These are phyloP conservation scores for Endothia cerciana DNA, from an alignment of 2,329 filamentous ascomycete species.

Conservation along the genomic window DNA sequence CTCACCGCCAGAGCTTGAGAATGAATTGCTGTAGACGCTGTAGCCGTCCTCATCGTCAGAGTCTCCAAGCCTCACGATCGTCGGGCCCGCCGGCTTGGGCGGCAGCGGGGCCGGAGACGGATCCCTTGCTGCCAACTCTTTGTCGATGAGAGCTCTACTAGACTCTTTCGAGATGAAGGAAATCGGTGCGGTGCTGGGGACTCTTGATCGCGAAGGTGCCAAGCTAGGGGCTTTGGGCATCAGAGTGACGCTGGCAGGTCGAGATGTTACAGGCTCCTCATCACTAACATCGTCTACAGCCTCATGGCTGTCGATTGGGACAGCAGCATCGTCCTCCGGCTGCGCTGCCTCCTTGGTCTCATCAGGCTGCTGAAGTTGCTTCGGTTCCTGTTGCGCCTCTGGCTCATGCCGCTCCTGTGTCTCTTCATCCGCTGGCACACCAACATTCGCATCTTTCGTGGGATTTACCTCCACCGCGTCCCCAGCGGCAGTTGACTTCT, in stretches of 20 bases:
- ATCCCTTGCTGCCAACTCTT: background rate
- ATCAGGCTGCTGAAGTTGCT: background rate
- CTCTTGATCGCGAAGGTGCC: slow-evolving; percentile 16
- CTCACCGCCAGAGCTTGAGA: slow-evolving; percentile 24
- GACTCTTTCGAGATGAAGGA: slow-evolving; percentile 13
- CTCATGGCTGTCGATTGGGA: slow-evolving; percentile 21
- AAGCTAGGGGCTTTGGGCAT: slow-evolving; percentile 15
- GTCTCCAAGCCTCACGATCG: slow-evolving; percentile 40
- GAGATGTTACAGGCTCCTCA: slow-evolving; percentile 33
- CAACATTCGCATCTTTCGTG: background rate
- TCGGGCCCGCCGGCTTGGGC: slow-evolving; percentile 34
- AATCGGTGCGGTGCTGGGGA: slow-evolving; percentile 3
- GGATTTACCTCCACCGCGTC: slow-evolving; percentile 8
- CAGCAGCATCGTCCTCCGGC: slow-evolving; percentile 5
- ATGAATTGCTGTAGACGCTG: slow-evolving; percentile 22
- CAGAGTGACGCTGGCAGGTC: slow-evolving; percentile 24
- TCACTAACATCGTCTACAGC: slow-evolving; percentile 33
- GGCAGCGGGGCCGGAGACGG: slow-evolving; percentile 24
- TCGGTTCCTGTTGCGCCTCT: background rate
- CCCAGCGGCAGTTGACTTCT: slow-evolving; percentile 23
- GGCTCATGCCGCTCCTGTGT: background rate
- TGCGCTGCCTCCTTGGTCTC: background rate
- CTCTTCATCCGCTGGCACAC: background rate
- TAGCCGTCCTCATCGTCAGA: slow-evolving; percentile 32
- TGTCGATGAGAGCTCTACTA: slow-evolving; percentile 7